These are phyloP conservation scores for Megacollybia marginata DNA, from an alignment of 768 basidiomycete species.

Conservation along the genomic window DNA sequence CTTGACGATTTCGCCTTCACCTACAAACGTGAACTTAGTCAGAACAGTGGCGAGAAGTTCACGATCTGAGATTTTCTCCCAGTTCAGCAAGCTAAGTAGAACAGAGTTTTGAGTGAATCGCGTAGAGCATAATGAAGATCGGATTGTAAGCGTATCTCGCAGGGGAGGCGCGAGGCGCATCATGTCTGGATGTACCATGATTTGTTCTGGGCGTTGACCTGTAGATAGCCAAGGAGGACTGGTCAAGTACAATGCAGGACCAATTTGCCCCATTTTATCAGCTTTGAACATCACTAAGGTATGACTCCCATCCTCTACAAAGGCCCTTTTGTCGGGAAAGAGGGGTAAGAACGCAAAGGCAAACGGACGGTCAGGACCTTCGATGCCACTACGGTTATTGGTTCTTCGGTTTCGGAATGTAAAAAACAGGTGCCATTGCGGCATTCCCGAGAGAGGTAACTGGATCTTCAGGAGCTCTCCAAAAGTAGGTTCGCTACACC, in stretches of 20 bases:
- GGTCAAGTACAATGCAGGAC: conserved; percentile 64
- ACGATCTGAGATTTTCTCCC: conserved; percentile 64
- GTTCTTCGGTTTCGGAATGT: conserved; percentile 76
- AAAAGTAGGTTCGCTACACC: conserved; percentile 84
- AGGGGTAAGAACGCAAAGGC: conserved; percentile 92
- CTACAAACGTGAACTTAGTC: conserved; percentile 82
- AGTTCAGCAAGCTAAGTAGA: conserved; percentile 70
- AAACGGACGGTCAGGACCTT: conserved; percentile 65
- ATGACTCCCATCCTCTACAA: conserved; percentile 87
- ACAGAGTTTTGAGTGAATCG: conserved; percentile 87
- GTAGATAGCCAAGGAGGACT: conserved; percentile 54
- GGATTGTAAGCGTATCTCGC: conserved; percentile 72
- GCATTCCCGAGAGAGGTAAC: conserved; percentile 58
- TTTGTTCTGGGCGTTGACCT: conserved; percentile 54
- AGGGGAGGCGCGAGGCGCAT: conserved; percentile 59
- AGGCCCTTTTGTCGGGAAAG: conserved; percentile 66
- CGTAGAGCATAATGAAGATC: conserved; percentile 89
- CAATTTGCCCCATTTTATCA: conserved; percentile 57
- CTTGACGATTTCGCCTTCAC: conserved; percentile 92
- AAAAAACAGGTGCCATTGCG: conserved; percentile 89
- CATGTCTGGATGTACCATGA: conserved; percentile 52
- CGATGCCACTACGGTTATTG: conserved; percentile 35
- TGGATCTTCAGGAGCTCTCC: conserved; percentile 89
- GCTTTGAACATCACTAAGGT: conserved; percentile 77
- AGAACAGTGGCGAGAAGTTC: conserved; percentile 67